Percentiles rank a stretch among this genome's conserved stretches.
Conservation (phyloP, 108 stramenopile genomes). For the Chaetoceros muelleri region DNA sequence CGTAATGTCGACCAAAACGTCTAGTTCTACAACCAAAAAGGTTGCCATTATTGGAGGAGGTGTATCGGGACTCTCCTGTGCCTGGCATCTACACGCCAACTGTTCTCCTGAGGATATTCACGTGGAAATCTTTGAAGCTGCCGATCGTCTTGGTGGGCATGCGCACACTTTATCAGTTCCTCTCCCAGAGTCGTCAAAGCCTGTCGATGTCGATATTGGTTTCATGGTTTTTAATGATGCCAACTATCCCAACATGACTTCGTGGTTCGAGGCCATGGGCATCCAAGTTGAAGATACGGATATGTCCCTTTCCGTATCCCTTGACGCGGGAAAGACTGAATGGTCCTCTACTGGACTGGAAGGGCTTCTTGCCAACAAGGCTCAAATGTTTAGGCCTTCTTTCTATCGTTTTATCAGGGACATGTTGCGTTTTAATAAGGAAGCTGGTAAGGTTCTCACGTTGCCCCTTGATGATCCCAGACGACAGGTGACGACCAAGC, state of each 20-base stretch:
- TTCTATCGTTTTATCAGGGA: conserved; percentile 80
- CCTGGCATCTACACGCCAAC: conserved; percentile 48
- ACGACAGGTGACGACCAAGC: conserved; percentile 58
- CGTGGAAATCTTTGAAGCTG: conserved; percentile 77
- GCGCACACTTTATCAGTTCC: conserved; percentile 63
- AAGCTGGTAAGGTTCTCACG: conserved; percentile 57
- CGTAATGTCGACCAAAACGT: not conserved
- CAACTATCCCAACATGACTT: conserved; percentile 94
- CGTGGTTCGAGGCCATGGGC: conserved; percentile 73
- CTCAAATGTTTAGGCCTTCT: conserved; percentile 40
- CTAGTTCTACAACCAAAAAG: too few relatives aligned
- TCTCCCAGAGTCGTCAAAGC: conserved; percentile 23
- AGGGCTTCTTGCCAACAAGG: conserved; percentile 56
- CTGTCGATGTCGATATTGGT: conserved; percentile 84
- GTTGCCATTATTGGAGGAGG: conserved; percentile 71
- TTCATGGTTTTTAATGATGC: conserved; percentile 95
- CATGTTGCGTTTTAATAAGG: conserved; percentile 75
- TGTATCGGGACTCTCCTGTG: conserved; percentile 65
- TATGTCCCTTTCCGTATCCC: conserved; percentile 83
- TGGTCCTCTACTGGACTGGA: conserved; percentile 71
- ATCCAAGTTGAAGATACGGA: conserved; percentile 59
- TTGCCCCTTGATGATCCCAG: conserved; percentile 57
- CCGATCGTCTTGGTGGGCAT: conserved; percentile 75
- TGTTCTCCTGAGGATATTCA: conserved; percentile 16
- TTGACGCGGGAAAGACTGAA: conserved; percentile 78